These are phyloP conservation scores for Anastatica hierochuntica DNA, from an alignment of 345 rosid genomes.

Conservation along the genomic window DNA sequence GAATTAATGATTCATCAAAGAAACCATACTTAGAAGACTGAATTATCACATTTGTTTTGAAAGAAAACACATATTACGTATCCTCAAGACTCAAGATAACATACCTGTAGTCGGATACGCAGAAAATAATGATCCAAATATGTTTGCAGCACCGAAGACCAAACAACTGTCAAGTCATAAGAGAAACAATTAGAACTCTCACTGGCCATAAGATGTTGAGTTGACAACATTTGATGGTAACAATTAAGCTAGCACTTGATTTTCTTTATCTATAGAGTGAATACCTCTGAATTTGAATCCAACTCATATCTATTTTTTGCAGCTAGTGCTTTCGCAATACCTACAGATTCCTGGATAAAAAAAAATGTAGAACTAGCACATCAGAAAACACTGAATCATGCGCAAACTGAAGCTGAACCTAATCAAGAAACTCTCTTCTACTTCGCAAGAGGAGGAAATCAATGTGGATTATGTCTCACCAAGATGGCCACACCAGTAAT, in stretches of 20 bases:
- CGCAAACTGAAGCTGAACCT: not conserved
- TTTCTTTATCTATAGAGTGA: not conserved
- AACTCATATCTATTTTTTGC: conserved; percentile 89
- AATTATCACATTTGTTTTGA: not conserved
- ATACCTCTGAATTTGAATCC: conserved; percentile 90
- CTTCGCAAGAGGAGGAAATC: conserved; percentile 5
- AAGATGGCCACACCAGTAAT: conserved; percentile 96
- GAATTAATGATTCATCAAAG: not conserved
- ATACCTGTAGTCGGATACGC: conserved; percentile 91
- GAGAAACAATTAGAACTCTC: conserved; percentile 13
- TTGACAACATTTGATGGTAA: not conserved
- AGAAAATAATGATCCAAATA: conserved; percentile 75
- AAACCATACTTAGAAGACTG: not conserved
- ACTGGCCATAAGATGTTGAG: not conserved
- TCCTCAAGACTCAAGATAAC: conserved; percentile 11
- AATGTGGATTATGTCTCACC: conserved; percentile 43
- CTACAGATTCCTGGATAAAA: conserved; percentile 77
- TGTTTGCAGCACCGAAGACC: conserved; percentile 93
- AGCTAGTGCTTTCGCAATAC: conserved; percentile 98
- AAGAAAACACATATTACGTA: not conserved
- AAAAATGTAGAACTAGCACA: not conserved
- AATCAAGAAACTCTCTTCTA: conserved; percentile 3
- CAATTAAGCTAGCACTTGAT: not conserved
- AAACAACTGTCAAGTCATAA: conserved; percentile 54
- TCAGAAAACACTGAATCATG: conserved; percentile 3